These are phyloP conservation scores for Raphanus sativus DNA, from an alignment of 345 rosid genomes.

Conservation along the genomic window DNA sequence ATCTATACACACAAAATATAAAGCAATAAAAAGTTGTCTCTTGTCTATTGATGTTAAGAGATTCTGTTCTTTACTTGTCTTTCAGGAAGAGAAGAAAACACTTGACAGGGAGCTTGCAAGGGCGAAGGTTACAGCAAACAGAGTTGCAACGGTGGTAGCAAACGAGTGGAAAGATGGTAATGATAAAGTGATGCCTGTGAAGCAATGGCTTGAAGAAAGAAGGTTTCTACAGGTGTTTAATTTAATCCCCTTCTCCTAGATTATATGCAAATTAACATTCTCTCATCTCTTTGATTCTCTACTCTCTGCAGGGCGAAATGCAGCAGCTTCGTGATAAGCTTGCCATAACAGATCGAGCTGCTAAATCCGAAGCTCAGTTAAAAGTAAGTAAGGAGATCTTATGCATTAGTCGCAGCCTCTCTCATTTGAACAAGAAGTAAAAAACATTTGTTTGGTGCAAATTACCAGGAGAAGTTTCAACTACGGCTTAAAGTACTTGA, in stretches of 20 bases:
- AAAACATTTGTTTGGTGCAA: background rate
- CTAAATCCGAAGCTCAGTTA: slow-evolving; percentile 93
- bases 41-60: background rate
- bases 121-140: slow-evolving; percentile 96
- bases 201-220: slow-evolving; percentile 98
- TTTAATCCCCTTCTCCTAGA: slow-evolving; percentile 9
- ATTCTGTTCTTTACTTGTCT: slow-evolving; percentile 17
- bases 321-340: slow-evolving; percentile 98
- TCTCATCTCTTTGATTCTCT: slow-evolving; percentile 17
- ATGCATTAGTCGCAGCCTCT: background rate
- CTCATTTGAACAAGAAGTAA: background rate
- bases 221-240: slow-evolving; percentile 83
- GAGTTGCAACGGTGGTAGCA: slow-evolving; percentile 99
- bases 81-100: slow-evolving; percentile 93
- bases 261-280: slow-evolving; percentile 10
- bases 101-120: slow-evolving; percentile 98
- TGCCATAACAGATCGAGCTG: slow-evolving; percentile 79
- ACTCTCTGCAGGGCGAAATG: slow-evolving; percentile 83
- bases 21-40: background rate
- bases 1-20: background rate
- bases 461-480: background rate
- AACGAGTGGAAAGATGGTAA: slow-evolving; percentile 99
- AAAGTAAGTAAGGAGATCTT: slow-evolving; percentile 51
- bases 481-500: background rate
- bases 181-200: slow-evolving; percentile 99